phyloP scores from a whole-genome alignment of 2,329 filamentous ascomycete genomes.

The Talaromyces funiculosus region DNA sequence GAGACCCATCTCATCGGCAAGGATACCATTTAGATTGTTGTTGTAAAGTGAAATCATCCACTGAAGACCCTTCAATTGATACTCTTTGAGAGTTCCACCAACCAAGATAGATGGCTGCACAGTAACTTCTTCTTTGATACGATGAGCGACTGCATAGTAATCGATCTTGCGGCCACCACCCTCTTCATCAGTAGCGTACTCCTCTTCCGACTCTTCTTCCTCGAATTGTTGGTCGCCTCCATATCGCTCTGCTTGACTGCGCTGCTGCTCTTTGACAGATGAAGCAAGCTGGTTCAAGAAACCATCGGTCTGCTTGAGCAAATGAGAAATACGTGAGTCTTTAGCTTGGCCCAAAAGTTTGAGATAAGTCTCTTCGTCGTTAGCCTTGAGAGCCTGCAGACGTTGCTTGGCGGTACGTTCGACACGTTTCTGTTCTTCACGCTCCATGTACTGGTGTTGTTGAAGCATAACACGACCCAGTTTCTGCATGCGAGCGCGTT shows the following conservation, averaged over 20 bases:
- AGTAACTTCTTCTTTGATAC: slow-evolving; percentile 85
- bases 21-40: slow-evolving; percentile 98
- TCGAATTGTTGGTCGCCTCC: slow-evolving; percentile 56
- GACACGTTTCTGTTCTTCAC: slow-evolving; percentile 97
- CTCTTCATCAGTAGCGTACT: slow-evolving; percentile 44
- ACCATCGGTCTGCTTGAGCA: slow-evolving; percentile 93
- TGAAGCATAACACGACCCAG: slow-evolving; percentile 81
- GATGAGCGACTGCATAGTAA: slow-evolving; percentile 97
- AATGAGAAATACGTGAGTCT: slow-evolving; percentile 96
- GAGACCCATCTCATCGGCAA: slow-evolving; percentile 99
- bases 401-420: slow-evolving; percentile 98
- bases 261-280: slow-evolving; percentile 90
- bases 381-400: slow-evolving; percentile 96
- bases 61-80: slow-evolving; percentile 95
- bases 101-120: slow-evolving; percentile 80
- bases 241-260: slow-evolving; percentile 72
- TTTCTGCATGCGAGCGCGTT: slow-evolving; percentile 73
- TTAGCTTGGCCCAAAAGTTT: slow-evolving; percentile 97
- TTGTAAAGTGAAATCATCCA: slow-evolving; percentile 99
- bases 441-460: slow-evolving; percentile 94
- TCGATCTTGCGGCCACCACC: slow-evolving; percentile 75
- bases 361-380: slow-evolving; percentile 98
- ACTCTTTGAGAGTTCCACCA: slow-evolving; percentile 90
- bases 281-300: slow-evolving; percentile 94
- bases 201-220: slow-evolving; percentile 64